These are phyloP conservation scores for Lactifluus subvellereus DNA, from an alignment of 768 basidiomycete genomes.

Conservation along the genomic window DNA sequence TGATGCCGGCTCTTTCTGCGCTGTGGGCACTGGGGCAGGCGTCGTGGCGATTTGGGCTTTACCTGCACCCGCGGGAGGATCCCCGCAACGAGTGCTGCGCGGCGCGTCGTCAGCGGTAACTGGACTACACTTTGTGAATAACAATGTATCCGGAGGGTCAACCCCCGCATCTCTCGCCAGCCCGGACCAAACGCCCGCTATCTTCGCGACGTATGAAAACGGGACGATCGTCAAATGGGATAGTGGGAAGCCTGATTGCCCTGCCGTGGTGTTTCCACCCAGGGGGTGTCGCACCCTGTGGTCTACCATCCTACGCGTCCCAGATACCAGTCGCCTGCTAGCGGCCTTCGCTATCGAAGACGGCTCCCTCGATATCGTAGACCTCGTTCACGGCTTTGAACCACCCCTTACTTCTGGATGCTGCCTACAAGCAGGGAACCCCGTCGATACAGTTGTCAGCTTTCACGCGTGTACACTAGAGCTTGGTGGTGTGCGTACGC, in stretches of 20 bases:
- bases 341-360: slow-evolving; percentile 60
- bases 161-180: slow-evolving; percentile 23
- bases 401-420: slow-evolving; percentile 41
- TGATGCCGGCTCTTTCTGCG: slow-evolving; percentile 53
- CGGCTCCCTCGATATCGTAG: slow-evolving; percentile 58
- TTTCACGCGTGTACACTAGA: slow-evolving; percentile 50
- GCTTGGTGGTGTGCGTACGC: slow-evolving; percentile 43
- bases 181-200: slow-evolving; percentile 23
- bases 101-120: slow-evolving; percentile 43
- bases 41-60: slow-evolving; percentile 60
- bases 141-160: slow-evolving; percentile 20
- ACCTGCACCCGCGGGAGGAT: slow-evolving; percentile 33
- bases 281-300: slow-evolving; percentile 41
- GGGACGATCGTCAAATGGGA: slow-evolving; percentile 54
- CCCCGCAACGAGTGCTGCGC: slow-evolving; percentile 39
- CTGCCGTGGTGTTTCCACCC: slow-evolving; percentile 40
- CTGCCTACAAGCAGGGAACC: slow-evolving; percentile 53
- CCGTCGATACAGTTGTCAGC: slow-evolving; percentile 46
- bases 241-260: slow-evolving; percentile 28
- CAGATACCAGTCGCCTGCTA: slow-evolving; percentile 42
- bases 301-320: slow-evolving; percentile 44
- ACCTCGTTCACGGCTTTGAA: slow-evolving; percentile 38
- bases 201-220: slow-evolving; percentile 44
- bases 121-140: slow-evolving; percentile 43
- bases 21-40: slow-evolving; percentile 67